Percentiles rank a stretch among this genome's conserved stretches.
Evolutionary conservation across 2,329 filamentous ascomycete genomes (phyloP).

Genomic region (Chaetothyriales sp.): DNA sequence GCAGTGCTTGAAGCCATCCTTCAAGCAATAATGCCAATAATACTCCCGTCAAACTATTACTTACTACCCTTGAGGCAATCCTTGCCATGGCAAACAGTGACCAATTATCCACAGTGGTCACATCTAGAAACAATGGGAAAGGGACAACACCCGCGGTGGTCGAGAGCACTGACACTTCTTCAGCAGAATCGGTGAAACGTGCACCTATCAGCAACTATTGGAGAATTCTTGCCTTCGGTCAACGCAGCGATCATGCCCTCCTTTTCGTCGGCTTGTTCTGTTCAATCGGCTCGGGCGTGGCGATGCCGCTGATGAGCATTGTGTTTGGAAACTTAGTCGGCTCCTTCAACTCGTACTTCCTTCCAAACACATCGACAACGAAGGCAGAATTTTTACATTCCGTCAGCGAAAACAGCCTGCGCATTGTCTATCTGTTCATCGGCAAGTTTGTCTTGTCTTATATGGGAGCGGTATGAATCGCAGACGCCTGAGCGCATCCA

Average conservation of each 20-base stretch:
- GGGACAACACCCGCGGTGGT: background rate
- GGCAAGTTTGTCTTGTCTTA: conserved; percentile 43
- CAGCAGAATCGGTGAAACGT: conserved; percentile 2
- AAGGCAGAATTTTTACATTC: background rate
- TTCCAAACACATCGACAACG: conserved; percentile 3
- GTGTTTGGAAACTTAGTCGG: conserved; percentile 44
- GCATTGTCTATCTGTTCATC: conserved; percentile 45
- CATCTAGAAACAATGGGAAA: background rate
- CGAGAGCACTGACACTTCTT: background rate
- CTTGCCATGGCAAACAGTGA: background rate
- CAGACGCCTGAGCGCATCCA: background rate
- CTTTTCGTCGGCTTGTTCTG: conserved; percentile 10
- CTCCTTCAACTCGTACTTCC: conserved; percentile 44
- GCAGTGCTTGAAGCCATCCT: background rate
- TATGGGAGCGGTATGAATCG: conserved; percentile 36
- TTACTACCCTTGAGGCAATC: background rate
- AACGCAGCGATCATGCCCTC: conserved; percentile 8
- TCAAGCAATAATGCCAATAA: background rate
- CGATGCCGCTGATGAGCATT: conserved; percentile 39
- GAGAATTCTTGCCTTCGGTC: conserved; percentile 19
- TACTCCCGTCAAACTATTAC: background rate
- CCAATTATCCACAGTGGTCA: background rate
- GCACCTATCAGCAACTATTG: conserved; percentile 18
- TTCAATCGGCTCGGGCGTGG: conserved; percentile 6
- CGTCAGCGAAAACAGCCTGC: conserved; percentile 21